Evolutionary conservation across 768 basidiomycete species (phyloP).

Genomic region (Psilocybe sp.): DNA sequence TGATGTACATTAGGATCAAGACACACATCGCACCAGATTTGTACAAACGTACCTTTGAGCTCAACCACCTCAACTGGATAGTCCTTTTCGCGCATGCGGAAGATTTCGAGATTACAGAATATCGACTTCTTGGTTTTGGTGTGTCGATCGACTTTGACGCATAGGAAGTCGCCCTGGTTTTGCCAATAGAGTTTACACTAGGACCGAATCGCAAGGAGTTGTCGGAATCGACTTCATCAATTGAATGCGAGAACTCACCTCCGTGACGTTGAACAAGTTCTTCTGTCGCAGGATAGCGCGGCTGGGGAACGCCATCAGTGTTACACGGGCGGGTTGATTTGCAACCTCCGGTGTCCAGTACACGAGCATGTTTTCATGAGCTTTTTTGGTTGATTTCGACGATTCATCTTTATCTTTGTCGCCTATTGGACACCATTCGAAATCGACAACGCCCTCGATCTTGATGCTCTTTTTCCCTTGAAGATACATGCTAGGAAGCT

Average conservation of each 20-base stretch:
- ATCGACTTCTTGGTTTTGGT: slow-evolving; percentile 98
- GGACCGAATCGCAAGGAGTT: background rate
- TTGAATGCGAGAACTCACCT: slow-evolving; percentile 48
- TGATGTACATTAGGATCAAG: slow-evolving; percentile 7
- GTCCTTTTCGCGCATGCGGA: slow-evolving; percentile 96
- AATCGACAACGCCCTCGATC: slow-evolving; percentile 95
- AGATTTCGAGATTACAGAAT: slow-evolving; percentile 97
- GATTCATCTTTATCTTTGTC: slow-evolving; percentile 76
- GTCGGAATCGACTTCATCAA: background rate
- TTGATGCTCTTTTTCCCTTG: slow-evolving; percentile 96
- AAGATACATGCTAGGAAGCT: slow-evolving; percentile 90
- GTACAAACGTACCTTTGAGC: slow-evolving; percentile 69
- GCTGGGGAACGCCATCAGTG: slow-evolving; percentile 86
- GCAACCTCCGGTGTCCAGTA: slow-evolving; percentile 98
- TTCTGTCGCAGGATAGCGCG: slow-evolving; percentile 85
- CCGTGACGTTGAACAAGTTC: slow-evolving; percentile 96
- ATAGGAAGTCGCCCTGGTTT: slow-evolving; percentile 96
- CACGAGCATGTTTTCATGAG: slow-evolving; percentile 87
- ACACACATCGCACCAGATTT: background rate
- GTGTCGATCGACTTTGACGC: slow-evolving; percentile 98
- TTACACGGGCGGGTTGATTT: slow-evolving; percentile 96
- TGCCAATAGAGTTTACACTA: slow-evolving; percentile 99
- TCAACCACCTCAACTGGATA: slow-evolving; percentile 97
- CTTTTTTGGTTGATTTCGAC: slow-evolving; percentile 54
- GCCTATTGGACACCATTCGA: slow-evolving; percentile 96